Conservation (phyloP, 2,329 filamentous ascomycete species). For the Exophiala bonariae region DNA sequence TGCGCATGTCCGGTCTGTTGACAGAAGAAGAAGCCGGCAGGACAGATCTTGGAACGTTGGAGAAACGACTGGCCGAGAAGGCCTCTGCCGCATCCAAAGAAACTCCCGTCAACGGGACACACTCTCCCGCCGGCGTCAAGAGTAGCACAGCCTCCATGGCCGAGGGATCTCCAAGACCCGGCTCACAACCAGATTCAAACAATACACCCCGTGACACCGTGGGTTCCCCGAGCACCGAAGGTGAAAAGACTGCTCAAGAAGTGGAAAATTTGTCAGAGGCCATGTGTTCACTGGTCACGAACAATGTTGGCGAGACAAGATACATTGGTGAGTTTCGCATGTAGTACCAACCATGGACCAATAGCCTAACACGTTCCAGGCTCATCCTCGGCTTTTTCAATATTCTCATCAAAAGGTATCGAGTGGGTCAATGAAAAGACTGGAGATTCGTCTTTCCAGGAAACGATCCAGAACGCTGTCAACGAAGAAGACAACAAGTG, state of each 20-base stretch:
- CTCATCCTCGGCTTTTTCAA: slow-evolving; percentile 96
- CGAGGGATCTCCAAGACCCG: slow-evolving; percentile 14
- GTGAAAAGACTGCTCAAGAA: slow-evolving; percentile 49
- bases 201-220: slow-evolving; percentile 34
- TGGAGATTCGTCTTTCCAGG: slow-evolving; percentile 90
- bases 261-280: slow-evolving; percentile 91
- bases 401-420: slow-evolving; percentile 96
- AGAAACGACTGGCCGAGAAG: slow-evolving; percentile 68
- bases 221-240: slow-evolving; percentile 21
- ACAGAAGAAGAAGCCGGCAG: slow-evolving; percentile 81
- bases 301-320: slow-evolving; percentile 88
- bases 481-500: slow-evolving; percentile 84
- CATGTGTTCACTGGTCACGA: slow-evolving; percentile 98
- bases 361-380: slow-evolving; percentile 57
- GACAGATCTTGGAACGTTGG: slow-evolving; percentile 83
- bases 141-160: slow-evolving; percentile 11
- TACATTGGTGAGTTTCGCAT: slow-evolving; percentile 85
- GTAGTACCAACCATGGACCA: too few species aligned
- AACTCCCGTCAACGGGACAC: slow-evolving; percentile 8
- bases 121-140: slow-evolving; percentile 20
- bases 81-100: slow-evolving; percentile 30
- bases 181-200: slow-evolving; percentile 19
- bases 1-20: slow-evolving; percentile 82
- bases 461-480: slow-evolving; percentile 83
- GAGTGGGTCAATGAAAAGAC: slow-evolving; percentile 99